These are phyloP conservation scores for Rosa multiflora DNA, from an alignment of 306 rosid genomes.

Conservation along the genomic window DNA sequence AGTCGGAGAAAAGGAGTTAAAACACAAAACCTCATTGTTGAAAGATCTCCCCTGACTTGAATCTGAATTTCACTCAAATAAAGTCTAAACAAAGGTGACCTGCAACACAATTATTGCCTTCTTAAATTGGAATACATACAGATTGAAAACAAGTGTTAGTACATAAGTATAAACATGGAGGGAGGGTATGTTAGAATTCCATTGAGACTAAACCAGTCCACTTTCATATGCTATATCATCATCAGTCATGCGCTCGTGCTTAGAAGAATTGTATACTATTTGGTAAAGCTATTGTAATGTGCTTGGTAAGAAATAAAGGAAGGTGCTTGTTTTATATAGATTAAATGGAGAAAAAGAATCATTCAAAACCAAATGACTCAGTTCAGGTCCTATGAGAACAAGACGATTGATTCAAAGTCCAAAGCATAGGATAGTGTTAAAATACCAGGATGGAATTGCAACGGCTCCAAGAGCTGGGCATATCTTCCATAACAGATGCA, in stretches of 20 bases:
- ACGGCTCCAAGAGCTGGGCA: conserved; percentile 39
- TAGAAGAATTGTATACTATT: background rate
- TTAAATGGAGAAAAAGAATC: background rate
- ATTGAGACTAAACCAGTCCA: background rate
- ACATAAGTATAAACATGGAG: background rate
- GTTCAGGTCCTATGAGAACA: background rate
- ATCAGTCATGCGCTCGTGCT: background rate
- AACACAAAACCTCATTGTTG: conserved; percentile 25
- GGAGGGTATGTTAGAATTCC: background rate
- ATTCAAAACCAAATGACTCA: background rate
- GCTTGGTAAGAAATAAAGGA: too few relatives aligned
- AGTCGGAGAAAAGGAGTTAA: background rate
- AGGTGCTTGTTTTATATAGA: background rate
- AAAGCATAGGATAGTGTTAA: background rate
- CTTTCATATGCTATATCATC: background rate
- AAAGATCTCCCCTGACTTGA: conserved; percentile 32
- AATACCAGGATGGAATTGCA: conserved; percentile 46
- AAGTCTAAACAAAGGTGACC: conserved; percentile 36
- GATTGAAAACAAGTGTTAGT: background rate
- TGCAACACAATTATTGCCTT: conserved; percentile 12
- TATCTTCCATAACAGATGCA: conserved; percentile 31
- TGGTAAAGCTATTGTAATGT: background rate
- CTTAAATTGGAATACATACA: background rate
- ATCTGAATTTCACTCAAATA: conserved; percentile 28
- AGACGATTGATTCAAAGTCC: background rate